These are phyloP conservation scores for Exophiala calicioides DNA, from an alignment of 2,329 filamentous ascomycete genomes.

Conservation along the genomic window DNA sequence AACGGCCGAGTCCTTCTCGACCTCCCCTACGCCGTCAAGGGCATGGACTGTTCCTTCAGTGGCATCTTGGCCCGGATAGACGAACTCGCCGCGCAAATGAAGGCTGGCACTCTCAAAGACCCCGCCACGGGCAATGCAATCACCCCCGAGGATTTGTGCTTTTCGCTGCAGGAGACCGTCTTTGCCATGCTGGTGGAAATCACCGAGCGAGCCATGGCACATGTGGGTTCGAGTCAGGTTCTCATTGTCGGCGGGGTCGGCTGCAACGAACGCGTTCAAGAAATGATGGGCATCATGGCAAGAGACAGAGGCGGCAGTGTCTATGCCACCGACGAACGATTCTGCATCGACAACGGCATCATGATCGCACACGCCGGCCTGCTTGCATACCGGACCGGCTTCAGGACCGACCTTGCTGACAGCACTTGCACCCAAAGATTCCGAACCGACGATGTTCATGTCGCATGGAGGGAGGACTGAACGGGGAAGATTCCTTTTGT, in stretches of 20 bases:
- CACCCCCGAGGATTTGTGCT: slow-evolving; percentile 84
- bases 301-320: slow-evolving; percentile 83
- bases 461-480: slow-evolving; percentile 70
- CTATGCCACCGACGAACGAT: slow-evolving; percentile 93
- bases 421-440: slow-evolving; percentile 84
- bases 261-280: slow-evolving; percentile 88
- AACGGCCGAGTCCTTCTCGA: slow-evolving; percentile 71
- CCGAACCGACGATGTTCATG: slow-evolving; percentile 76
- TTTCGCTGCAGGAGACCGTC: slow-evolving; percentile 91
- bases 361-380: slow-evolving; percentile 98
- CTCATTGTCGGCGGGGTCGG: slow-evolving; percentile 95
- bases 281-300: slow-evolving; percentile 99
- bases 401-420: slow-evolving; percentile 71
- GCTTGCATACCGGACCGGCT: slow-evolving; percentile 79
- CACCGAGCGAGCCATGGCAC: slow-evolving; percentile 96
- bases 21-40: slow-evolving; percentile 93
- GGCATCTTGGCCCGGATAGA: slow-evolving; percentile 87
- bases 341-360: slow-evolving; percentile 98
- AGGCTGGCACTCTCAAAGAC: slow-evolving; percentile 43
- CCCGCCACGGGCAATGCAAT: slow-evolving; percentile 56
- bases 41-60: slow-evolving; percentile 97
- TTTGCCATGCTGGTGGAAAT: slow-evolving; percentile 98
- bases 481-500: too few relatives aligned
- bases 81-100: slow-evolving; percentile 70
- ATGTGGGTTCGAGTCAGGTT: slow-evolving; percentile 87